These are phyloP conservation scores for Dactylonectria macrodidyma DNA, from an alignment of 2,329 filamentous ascomycete species.

Conservation along the genomic window DNA sequence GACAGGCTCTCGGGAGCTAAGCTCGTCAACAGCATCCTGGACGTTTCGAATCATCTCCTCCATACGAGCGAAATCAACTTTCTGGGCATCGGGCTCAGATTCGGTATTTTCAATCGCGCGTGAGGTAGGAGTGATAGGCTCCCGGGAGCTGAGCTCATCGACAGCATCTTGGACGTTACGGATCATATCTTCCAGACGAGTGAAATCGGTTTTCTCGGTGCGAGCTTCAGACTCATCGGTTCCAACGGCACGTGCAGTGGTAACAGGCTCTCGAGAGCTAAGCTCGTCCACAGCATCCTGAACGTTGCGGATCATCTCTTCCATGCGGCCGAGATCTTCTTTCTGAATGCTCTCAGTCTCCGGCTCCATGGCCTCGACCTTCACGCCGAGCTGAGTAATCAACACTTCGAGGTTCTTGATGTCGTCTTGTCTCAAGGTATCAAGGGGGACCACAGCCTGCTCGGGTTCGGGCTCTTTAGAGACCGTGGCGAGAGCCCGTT, in stretches of 20 bases:
- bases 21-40: slow-evolving; percentile 62
- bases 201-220: slow-evolving; percentile 47
- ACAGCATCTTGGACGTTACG: slow-evolving; percentile 64
- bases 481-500: slow-evolving; percentile 63
- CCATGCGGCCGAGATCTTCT: slow-evolving; percentile 71
- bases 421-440: slow-evolving; percentile 76
- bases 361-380: slow-evolving; percentile 75
- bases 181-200: slow-evolving; percentile 67
- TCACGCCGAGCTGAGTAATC: slow-evolving; percentile 85
- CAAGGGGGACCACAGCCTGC: slow-evolving; percentile 55
- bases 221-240: slow-evolving; percentile 34
- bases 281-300: slow-evolving; percentile 64
- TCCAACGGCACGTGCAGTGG: slow-evolving; percentile 35
- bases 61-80: slow-evolving; percentile 63
- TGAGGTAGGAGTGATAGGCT: slow-evolving; percentile 36
- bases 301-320: slow-evolving; percentile 67
- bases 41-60: slow-evolving; percentile 68
- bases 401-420: slow-evolving; percentile 89
- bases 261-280: slow-evolving; percentile 49
- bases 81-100: not conserved
- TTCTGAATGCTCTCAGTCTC: slow-evolving; percentile 57
- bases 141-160: slow-evolving; percentile 59
- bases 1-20: slow-evolving; percentile 52
- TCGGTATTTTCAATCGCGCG: slow-evolving; percentile 16
- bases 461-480: slow-evolving; percentile 41